phyloP scores from a whole-genome alignment of 345 rosid genomes.

The Linum trigynum region DNA sequence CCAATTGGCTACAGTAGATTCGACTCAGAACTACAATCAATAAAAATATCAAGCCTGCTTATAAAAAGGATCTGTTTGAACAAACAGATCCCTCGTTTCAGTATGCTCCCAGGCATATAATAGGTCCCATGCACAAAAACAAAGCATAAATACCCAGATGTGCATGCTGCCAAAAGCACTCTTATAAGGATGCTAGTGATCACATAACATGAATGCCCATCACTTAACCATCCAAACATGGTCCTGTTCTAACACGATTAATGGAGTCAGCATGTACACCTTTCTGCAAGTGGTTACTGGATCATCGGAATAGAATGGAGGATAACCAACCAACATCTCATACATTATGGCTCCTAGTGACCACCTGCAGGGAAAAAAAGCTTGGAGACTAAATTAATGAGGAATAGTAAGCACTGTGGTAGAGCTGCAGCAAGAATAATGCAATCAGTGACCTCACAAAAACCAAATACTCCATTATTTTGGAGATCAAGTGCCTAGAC shows the following conservation, averaged over 20 bases:
- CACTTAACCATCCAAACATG: background rate
- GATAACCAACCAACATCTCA: conserved; percentile 84
- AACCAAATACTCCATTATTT: too few species aligned
- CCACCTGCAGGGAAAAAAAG: conserved; percentile 49
- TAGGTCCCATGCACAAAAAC: too few species aligned
- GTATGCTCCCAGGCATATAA: too few species aligned
- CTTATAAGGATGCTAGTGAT: background rate
- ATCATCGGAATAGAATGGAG: conserved; percentile 77
- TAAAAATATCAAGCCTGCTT: too few species aligned
- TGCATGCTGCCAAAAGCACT: too few species aligned
- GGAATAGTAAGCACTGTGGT: conserved; percentile 2
- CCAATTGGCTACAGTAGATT: too few species aligned
- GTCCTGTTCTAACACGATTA: conserved; percentile 4
- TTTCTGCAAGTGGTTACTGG: conserved; percentile 89
- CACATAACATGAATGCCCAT: background rate
- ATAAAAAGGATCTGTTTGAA: too few species aligned
- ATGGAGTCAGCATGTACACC: conserved; percentile 30
- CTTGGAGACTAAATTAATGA: conserved; percentile 11
- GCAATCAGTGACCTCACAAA: too few species aligned
- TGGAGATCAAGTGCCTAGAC: too few species aligned
- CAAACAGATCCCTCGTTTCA: too few species aligned
- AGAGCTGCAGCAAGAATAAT: background rate
- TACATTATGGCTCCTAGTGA: conserved; percentile 92
- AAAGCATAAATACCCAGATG: too few species aligned
- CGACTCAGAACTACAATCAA: too few species aligned